Conservation (phyloP, 768 basidiomycete genomes). For the Serendipita vermifera region DNA sequence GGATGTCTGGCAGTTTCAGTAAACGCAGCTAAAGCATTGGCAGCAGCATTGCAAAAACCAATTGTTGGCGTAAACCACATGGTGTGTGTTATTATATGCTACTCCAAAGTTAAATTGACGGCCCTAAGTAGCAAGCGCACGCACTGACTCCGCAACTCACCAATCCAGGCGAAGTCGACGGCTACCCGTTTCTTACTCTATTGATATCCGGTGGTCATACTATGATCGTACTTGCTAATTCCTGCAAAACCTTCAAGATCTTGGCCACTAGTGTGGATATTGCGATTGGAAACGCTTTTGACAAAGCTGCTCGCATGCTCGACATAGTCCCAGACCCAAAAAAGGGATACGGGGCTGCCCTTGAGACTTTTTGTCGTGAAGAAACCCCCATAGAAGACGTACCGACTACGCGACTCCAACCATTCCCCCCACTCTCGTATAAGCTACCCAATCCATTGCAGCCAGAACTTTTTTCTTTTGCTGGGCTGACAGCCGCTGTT, state of each 20-base stretch:
- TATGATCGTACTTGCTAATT: conserved; percentile 61
- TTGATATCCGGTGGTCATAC: conserved; percentile 94
- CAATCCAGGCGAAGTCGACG: conserved; percentile 29
- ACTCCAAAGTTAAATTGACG: neutral
- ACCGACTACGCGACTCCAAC: conserved; percentile 18
- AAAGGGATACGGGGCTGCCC: conserved; percentile 62
- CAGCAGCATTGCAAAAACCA: conserved; percentile 64
- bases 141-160: conserved; percentile 73
- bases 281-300: conserved; percentile 67
- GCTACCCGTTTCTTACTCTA: conserved; percentile 78
- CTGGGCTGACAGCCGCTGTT: conserved; percentile 59
- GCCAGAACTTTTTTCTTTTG: conserved; percentile 58
- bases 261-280: conserved; percentile 65
- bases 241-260: conserved; percentile 44
- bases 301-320: conserved; percentile 67
- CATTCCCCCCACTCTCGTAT: neutral
- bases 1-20: conserved; percentile 70
- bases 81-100: conserved; percentile 33
- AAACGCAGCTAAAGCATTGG: conserved; percentile 75
- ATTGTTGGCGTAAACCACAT: conserved; percentile 90
- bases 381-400: neutral
- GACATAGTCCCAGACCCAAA: conserved; percentile 44
- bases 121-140: conserved; percentile 68
- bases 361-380: conserved; percentile 50
- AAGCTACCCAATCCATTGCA: conserved; percentile 12